Evolutionary conservation across 148 eudicot genomes (phyloP), one percentile per base, ranked within the genome.

Genomic region (Pharnaceum exiguum): DNA sequence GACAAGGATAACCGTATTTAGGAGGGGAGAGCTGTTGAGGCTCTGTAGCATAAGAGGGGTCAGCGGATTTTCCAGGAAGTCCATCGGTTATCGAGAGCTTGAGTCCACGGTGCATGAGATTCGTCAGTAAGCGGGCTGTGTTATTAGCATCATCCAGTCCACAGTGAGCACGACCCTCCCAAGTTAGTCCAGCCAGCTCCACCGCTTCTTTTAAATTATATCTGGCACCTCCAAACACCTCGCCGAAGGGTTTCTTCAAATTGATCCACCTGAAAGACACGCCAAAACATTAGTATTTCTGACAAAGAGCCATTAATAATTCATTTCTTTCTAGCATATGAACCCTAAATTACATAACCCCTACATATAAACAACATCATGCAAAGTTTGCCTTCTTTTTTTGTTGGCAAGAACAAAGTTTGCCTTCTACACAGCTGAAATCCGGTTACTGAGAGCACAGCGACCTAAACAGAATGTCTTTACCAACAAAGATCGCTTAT

Each of bases 101-200:
- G 71, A 70, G 73, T 17, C 96, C 98, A 42, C 51, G 67, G 63
- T 38, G 67, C 94, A 91, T 85, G 3, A 91, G 77, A 33, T 74
- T 55, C 21, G 86, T 29, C 31, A 91, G 84, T 26, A 88, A 50
- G 56, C 82, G 82, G 38, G 98, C 98, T 7, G 98, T 91, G 57
- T 91, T 91, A 46, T 74, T 91, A 8, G 98, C 98, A 71, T 91
- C 98, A 27, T 91, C 98, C 7, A 91, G 77, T 47, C 98, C 98
- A 42, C 86, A 87, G 66, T 91, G 98, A 42, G 90, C 82, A 29
- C 98, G 90, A 27, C 98, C 98, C 58, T 85, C 84, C 98, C 98
- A 91, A 7, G 70, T 68, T 59, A 91, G 75, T 17, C 98, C 98
- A 24, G 98, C 84, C 74, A 54, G 71, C 68, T 87, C 72, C 9